Base-by-base conservation (phyloP, 148 eudicot species). In the Drosera capensis region DNA sequence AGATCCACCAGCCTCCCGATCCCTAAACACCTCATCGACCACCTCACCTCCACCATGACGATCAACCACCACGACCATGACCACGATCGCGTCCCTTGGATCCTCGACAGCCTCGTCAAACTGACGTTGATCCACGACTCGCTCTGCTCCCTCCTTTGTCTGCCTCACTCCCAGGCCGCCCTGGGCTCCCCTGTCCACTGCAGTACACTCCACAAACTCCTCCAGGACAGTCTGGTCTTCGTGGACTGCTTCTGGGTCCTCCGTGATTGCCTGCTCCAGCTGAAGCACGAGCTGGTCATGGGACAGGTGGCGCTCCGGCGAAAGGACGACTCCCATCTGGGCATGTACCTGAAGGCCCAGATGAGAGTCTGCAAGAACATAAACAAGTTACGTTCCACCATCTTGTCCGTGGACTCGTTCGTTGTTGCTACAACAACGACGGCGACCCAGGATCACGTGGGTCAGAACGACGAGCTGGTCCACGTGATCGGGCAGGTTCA, bases 1-100 rank as follows among this genome's bases (percentile, higher is more conserved):
- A 68, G 96, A 9, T 87, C 96, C 20, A 49, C 67, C 51, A 82
- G 94, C 62, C 86, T 87, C 17, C 96, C 96, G 0, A 50, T 46
- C 7, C 40, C 78, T 8, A 78, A 82, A 48, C 96, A 94, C 0
- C 50, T 79, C 16, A 72, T 77, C 58, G 72, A 75, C 21, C 90
- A 74, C 39, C 76, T 86, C 64, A 52, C 14, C 53, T 25, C 16
- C 41, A 14, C 7, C 29, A 14, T 1, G 1, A 14, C 36, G 26
- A 21, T 39, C 43, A 39, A 30, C 63, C 20, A 18, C 18, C 3
- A 28, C 61, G 44, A 20, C 17, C 9, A 13, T 20, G 15, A 56
- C 60, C 19, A 53, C 69, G 7, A 57, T 79, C 0, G 54, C 63
- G 57, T 79, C 0, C 55, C 63, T 17, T 63, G 64, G 38, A 30